Percentiles rank a stretch among this genome's conserved stretches.
Evolutionary conservation across 2,329 filamentous ascomycete genomes (phyloP).

Genomic region (Cucurbitaria berberidis): DNA sequence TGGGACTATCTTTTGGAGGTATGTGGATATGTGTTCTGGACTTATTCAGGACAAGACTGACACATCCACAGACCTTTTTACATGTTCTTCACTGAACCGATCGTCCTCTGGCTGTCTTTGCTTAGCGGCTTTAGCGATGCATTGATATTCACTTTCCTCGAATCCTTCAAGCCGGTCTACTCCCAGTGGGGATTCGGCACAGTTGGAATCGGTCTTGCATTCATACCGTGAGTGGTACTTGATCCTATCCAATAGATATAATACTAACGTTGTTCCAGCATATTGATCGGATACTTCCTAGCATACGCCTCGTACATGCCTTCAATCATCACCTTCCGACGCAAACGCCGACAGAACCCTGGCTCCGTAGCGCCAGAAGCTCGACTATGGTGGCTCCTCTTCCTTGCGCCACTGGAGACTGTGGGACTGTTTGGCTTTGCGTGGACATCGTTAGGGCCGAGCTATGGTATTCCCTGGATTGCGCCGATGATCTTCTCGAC

Average conservation of each 20-base stretch:
- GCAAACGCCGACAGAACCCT: conserved; percentile 55
- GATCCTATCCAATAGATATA: background rate
- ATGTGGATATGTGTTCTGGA: background rate
- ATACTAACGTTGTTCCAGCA: conserved; percentile 27
- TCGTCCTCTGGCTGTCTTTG: conserved; percentile 72
- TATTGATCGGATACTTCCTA: conserved; percentile 70
- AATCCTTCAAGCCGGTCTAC: conserved; percentile 72
- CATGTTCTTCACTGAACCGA: conserved; percentile 76
- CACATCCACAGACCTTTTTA: conserved; percentile 64
- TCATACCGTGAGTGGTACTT: conserved; percentile 56
- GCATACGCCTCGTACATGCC: conserved; percentile 66
- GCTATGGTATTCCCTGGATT: conserved; percentile 67
- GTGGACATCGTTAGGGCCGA: conserved; percentile 68
- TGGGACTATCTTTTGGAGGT: conserved; percentile 54
- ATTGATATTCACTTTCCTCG: conserved; percentile 78
- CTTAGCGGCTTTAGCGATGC: conserved; percentile 76
- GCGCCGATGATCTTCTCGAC: conserved; percentile 68
- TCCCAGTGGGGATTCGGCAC: conserved; percentile 68
- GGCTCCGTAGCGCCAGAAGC: conserved; percentile 66
- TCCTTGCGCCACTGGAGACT: conserved; percentile 64
- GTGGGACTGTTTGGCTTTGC: conserved; percentile 75
- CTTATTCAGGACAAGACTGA: background rate
- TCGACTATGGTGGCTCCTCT: conserved; percentile 70
- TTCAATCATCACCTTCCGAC: conserved; percentile 59
- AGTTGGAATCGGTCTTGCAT: conserved; percentile 64